These are phyloP conservation scores for Melanomma pulvis-pyrius DNA, from an alignment of 495 filamentous ascomycete species.

Conservation along the genomic window DNA sequence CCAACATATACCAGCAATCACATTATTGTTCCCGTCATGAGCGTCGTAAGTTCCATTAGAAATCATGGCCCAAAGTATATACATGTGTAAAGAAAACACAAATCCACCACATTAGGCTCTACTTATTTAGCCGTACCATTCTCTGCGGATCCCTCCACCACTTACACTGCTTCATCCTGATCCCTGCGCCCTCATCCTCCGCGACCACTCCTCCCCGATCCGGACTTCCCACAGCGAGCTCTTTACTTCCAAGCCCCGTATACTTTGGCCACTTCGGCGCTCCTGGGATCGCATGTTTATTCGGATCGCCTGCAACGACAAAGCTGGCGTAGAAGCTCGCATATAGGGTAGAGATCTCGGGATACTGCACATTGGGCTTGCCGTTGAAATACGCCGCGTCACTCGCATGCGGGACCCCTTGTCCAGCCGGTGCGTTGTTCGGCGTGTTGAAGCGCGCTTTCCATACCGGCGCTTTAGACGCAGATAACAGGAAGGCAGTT, in stretches of 20 bases:
- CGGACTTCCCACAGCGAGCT: constrained; percentile 17
- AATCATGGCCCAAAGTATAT: no score
- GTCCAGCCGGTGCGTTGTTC: not conserved
- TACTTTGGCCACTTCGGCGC: constrained; percentile 19
- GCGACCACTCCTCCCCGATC: constrained; percentile 14
- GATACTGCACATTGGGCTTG: constrained; percentile 10
- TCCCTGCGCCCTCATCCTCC: constrained; percentile 13
- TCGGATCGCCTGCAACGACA: constrained; percentile 23
- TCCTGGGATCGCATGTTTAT: constrained; percentile 4
- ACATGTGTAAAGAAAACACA: no score
- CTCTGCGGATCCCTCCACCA: constrained; percentile 32
- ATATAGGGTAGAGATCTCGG: constrained; percentile 21
- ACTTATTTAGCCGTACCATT: constrained; percentile 28
- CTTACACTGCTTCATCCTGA: constrained; percentile 18
- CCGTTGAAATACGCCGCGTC: constrained; percentile 28
- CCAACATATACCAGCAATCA: no score
- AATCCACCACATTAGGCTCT: no score
- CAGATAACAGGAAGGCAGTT: constrained; percentile 7
- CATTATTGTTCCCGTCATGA: no score
- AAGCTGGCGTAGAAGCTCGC: constrained; percentile 20
- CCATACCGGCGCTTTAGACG: constrained; percentile 7
- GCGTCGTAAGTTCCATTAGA: no score
- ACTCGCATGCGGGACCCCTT: constrained; percentile 23
- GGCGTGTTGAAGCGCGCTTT: constrained; percentile 35
- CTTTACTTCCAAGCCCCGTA: constrained; percentile 4